Evolutionary conservation across 2,329 filamentous ascomycete genomes (phyloP), one percentile per base, ranked within the genome.

Genomic region (Colletotrichum phormii): DNA sequence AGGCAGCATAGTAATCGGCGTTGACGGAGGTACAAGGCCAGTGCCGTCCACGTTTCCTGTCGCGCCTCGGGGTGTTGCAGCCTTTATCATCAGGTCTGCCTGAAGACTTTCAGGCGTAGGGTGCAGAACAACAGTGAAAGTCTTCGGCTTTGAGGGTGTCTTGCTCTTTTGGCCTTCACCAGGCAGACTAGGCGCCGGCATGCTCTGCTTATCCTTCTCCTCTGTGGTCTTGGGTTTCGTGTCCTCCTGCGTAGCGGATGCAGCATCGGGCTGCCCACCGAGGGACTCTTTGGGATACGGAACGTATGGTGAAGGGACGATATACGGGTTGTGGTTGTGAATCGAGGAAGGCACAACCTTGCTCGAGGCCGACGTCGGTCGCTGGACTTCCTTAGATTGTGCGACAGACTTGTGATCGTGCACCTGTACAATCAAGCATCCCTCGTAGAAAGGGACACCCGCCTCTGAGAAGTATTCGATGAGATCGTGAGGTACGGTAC

Each of bases 351-450:
- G 91, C 4, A 88, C 84, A 51, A 89, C 89, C 66, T 92, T 92
- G 75, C 87, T 91, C 46, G 89, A 89, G 24, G 88, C 85, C 1
- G 90, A 86, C 7, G 80, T 77, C 85, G 84, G 86, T 62, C 85
- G 88, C 69, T 85, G 84, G 77, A 86, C 86, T 76, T 89, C 90
- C 79, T 94, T 91, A 76, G 88, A 85, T 74, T 88, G 87, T 59
- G 88, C 87, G 54, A 85, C 85, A 0, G 92, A 91, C 78, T 93
- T 94, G 84, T 98, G 94, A 80, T 98, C 94, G 78, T 97, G 90
- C n/a, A 98, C 86, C 81, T 97, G 93, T 46, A 99, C 95, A 76
- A 99, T 98, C 70, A 99, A 88, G 79, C 96, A 98, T 37, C 94
- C 95, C 81, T 98, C 95, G 80, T 98, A 99, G 80, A 98, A 98